These are phyloP conservation scores for Teratosphaeria epicoccoides DNA, from an alignment of 2,329 filamentous ascomycete genomes.

Conservation along the genomic window DNA sequence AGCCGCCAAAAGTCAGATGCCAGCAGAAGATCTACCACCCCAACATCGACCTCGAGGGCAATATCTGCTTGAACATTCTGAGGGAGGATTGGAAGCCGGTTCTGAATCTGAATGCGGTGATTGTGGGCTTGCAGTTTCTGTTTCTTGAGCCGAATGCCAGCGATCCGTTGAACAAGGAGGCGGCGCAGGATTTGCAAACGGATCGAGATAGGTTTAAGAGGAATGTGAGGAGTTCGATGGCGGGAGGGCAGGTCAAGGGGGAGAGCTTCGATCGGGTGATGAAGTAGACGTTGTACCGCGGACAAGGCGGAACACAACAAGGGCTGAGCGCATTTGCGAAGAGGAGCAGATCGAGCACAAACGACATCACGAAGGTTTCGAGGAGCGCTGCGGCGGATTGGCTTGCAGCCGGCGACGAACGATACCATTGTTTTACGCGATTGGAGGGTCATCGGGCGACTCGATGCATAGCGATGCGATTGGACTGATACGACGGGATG, in stretches of 20 bases:
- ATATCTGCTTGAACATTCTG: slow-evolving; percentile 95
- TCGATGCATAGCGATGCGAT: neutral
- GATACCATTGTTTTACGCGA: neutral
- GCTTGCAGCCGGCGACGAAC: neutral
- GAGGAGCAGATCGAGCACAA: too few relatives aligned
- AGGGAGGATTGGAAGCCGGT: slow-evolving; percentile 99
- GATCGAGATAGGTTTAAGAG: slow-evolving; percentile 85
- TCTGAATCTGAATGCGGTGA: slow-evolving; percentile 89
- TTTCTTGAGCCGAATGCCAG: slow-evolving; percentile 96
- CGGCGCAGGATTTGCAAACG: slow-evolving; percentile 77
- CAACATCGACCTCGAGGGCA: slow-evolving; percentile 95
- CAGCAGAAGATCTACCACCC: slow-evolving; percentile 98
- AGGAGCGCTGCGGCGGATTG: neutral
- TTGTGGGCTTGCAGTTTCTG: slow-evolving; percentile 88
- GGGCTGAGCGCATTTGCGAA: too few relatives aligned
- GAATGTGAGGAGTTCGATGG: slow-evolving; percentile 78
- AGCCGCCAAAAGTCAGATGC: slow-evolving; percentile 94
- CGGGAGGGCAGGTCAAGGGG: slow-evolving; percentile 63
- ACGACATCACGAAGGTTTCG: too few relatives aligned
- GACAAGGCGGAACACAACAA: too few relatives aligned
- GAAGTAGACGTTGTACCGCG: slow-evolving; percentile 35
- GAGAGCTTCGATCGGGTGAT: slow-evolving; percentile 68
- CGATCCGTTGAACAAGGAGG: slow-evolving; percentile 97
- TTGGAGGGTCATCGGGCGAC: neutral
- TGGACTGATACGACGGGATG: neutral